A percentile compares a stretch with the other conserved stretches of the same genome.
Conservation (phyloP, 1,284 basidiomycete genomes). For the Bjerkandera adusta region DNA sequence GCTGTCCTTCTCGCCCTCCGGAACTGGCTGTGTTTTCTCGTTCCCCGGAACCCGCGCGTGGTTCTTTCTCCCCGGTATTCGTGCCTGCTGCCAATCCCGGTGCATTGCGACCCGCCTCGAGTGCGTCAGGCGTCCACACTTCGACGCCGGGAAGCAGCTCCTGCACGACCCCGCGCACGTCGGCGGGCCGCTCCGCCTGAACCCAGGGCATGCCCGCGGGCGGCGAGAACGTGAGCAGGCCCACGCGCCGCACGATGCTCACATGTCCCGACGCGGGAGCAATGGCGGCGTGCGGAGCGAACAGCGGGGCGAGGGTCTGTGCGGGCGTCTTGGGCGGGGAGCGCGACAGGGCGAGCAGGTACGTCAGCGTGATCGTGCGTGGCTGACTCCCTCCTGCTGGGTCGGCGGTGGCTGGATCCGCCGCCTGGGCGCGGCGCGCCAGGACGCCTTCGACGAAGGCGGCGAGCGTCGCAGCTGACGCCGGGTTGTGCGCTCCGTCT, state of each 20-base stretch:
- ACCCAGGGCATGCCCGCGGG: constrained; percentile 95
- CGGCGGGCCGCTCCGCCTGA: constrained; percentile 49
- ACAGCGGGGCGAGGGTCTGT: constrained; percentile 67
- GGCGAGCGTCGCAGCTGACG: constrained; percentile 72
- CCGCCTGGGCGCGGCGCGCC: constrained; percentile 12
- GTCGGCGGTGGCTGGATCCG: not conserved
- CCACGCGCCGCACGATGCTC: constrained; percentile 40
- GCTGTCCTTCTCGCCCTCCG: constrained; percentile 20
- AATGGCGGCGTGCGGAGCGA: constrained; percentile 33
- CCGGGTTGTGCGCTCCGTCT: constrained; percentile 96
- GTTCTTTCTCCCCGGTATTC: constrained; percentile 37
- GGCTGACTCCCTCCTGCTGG: constrained; percentile 16
- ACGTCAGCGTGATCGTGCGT: constrained; percentile 47
- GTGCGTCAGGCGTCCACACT: constrained; percentile 37
- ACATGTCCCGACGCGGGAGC: constrained; percentile 9
- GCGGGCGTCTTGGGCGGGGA: constrained; percentile 78
- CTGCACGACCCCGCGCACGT: constrained; percentile 43
- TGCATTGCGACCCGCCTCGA: constrained; percentile 20
- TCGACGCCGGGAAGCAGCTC: constrained; percentile 40
- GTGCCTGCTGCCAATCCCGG: too few species aligned
- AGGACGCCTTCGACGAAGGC: constrained; percentile 62
- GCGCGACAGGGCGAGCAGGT: constrained; percentile 75
- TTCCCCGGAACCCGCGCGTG: constrained; percentile 36
- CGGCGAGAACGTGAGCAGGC: constrained; percentile 61
- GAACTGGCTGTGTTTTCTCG: not conserved